Evolutionary conservation across 257 asterid genomes (phyloP).

Genomic region (Solanum etuberosum): DNA sequence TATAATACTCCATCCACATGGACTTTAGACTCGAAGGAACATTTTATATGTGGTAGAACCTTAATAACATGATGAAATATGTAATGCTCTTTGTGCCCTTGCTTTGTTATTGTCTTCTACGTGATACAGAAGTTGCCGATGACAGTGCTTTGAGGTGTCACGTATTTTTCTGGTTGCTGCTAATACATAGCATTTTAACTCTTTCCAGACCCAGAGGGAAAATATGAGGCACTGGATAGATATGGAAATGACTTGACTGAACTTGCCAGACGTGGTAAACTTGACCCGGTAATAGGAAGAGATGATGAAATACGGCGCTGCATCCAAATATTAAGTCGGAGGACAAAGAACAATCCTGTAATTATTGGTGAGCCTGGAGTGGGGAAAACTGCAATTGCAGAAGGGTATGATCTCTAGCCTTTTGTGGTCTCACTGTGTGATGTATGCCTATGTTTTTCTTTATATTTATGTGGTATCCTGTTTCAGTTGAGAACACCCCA

Average conservation of each 20-base stretch:
- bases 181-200: neutral
- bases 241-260: conserved; percentile 95
- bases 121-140: neutral
- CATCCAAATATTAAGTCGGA: conserved; percentile 80
- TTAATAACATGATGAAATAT: neutral
- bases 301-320: conserved; percentile 95
- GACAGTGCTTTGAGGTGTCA: neutral
- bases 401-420: conserved; percentile 51
- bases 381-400: conserved; percentile 98
- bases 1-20: neutral
- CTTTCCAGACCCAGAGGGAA: conserved; percentile 71
- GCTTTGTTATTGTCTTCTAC: neutral
- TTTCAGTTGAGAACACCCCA: neutral
- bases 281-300: conserved; percentile 98
- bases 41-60: neutral
- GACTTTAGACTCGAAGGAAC: neutral
- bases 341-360: conserved; percentile 96
- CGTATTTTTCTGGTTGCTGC: neutral
- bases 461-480: neutral
- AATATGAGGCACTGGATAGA: conserved; percentile 85
- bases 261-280: conserved; percentile 92
- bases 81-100: neutral
- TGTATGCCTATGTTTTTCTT: neutral
- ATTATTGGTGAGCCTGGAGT: conserved; percentile 99
- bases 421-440: neutral